phyloP scores from a whole-genome alignment of 2,329 filamentous ascomycete species.

The Bimuria novae-zelandiae region DNA sequence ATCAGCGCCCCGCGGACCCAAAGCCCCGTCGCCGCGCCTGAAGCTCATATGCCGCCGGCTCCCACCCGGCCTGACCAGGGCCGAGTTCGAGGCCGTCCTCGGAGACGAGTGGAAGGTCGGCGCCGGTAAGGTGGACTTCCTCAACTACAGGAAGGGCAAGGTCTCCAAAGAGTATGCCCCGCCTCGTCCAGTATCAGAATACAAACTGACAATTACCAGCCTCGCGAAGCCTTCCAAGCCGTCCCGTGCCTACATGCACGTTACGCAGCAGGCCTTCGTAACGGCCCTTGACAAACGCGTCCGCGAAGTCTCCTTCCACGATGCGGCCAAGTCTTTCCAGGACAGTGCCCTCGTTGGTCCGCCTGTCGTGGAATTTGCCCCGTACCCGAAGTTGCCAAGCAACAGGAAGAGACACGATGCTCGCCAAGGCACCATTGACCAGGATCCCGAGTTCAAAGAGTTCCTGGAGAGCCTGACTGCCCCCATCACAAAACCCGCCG shows the following conservation, averaged over 20 bases:
- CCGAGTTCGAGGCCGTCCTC: constrained; percentile 73
- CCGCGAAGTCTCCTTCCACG: constrained; percentile 72
- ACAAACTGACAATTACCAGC: constrained; percentile 23
- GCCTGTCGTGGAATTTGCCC: constrained; percentile 78
- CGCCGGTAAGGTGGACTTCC: constrained; percentile 85
- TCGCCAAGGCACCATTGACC: constrained; percentile 92
- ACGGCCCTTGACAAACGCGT: constrained; percentile 71
- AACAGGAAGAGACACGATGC: constrained; percentile 77
- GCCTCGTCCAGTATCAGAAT: not conserved
- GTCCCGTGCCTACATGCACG: constrained; percentile 79
- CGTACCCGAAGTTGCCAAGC: constrained; percentile 81
- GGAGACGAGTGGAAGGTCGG: constrained; percentile 81
- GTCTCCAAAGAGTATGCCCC: constrained; percentile 76
- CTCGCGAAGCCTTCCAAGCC: constrained; percentile 81
- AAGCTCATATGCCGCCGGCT: constrained; percentile 86
- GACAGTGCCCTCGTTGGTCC: constrained; percentile 76
- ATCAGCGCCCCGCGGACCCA: constrained; percentile 40
- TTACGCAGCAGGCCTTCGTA: constrained; percentile 73
- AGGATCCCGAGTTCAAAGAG: constrained; percentile 92
- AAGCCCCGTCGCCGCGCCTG: constrained; percentile 64
- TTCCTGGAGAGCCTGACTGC: constrained; percentile 90
- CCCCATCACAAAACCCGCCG: constrained; percentile 60
- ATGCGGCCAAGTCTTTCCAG: constrained; percentile 76
- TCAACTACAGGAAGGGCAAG: constrained; percentile 73
- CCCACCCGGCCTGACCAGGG: constrained; percentile 80